Percentiles rank a stretch among this genome's conserved stretches.
These are phyloP conservation scores for Chlamydomonas sp. DNA, from an alignment of 139 green algal genomes.

Conservation along the genomic window DNA sequence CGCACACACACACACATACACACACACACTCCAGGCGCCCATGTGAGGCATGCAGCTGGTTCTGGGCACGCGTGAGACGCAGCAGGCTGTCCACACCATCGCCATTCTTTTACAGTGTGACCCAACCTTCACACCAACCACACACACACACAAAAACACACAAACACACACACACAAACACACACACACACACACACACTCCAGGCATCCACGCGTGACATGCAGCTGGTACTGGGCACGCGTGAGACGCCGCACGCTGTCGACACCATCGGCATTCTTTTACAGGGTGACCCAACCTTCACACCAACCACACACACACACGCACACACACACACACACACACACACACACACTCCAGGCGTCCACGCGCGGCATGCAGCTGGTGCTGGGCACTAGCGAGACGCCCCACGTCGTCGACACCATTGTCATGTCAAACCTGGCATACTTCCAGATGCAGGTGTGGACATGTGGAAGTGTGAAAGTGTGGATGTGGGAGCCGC, in stretches of 20 bases:
- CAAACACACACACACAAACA: not conserved
- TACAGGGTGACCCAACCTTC: no score
- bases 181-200: not conserved
- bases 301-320: not conserved
- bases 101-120: no score
- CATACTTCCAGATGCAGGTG: constrained; percentile 97
- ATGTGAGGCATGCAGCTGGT: constrained; percentile 85
- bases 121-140: not conserved
- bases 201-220: constrained; percentile 71
- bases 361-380: constrained; percentile 81
- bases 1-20: not conserved
- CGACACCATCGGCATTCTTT: constrained; percentile 97
- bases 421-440: constrained; percentile 95
- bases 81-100: constrained; percentile 75
- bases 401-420: constrained; percentile 70
- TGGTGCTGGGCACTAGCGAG: constrained; percentile 63
- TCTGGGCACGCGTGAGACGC: constrained; percentile 49
- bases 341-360: constrained; percentile 27
- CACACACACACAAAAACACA: not conserved
- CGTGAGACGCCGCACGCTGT: constrained; percentile 34
- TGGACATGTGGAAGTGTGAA: no score
- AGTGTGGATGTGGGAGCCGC: no score
- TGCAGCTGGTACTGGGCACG: constrained; percentile 83
- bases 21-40: constrained; percentile 37
- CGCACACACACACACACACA: not conserved